Base-by-base conservation (phyloP, 129 eudicot species). In the Chrysanthemum seticuspe region DNA sequence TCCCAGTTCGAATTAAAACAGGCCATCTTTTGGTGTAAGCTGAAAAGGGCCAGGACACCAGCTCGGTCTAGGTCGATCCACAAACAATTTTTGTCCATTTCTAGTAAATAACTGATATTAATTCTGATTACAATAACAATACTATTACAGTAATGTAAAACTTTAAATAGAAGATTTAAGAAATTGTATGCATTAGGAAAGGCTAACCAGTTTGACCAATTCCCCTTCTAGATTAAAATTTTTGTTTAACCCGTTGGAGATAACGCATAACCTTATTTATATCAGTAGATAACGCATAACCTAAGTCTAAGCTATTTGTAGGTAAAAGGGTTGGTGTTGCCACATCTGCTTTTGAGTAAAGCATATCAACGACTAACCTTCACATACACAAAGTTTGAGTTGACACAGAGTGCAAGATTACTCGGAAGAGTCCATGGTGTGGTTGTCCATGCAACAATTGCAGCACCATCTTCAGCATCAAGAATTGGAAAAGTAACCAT, bases 401-500 rank as follows among this genome's bases (percentile, higher is more conserved):
- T 70, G 62, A 70, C 74, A 70, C 74, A 70, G 15, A 70, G 74
- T 54, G 74, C 74, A 45, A 90, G 88, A 71, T 90, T 90, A 67
- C 89, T 87, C 25, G 97, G 97, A 40, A 90, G 82, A 0, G 97
- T 90, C 97, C 94, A 90, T 2, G 96, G 96, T 1, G 96, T 90
- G 19, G 96, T 90, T 3, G 96, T 90, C 96, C 97, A 90, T 8
- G 97, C 97, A 70, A 90, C 97, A 77, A 90, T 59, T 13, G 85
- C 62, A 13, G 97, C 92, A 69, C 82, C 80, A 23, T 85, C 91
- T 65, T 81, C 69, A 74, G 85, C 89, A 62, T 77, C 97, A 64
- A 85, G 67, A 18, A 87, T 71, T 0, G 94, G 97, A 34, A 90
- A 90, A 29, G 97, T 49, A 29, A 87, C 86, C 74, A 70, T 70